These are phyloP conservation scores for Saccharomycopsis fibuligera DNA, from an alignment of 805 yeast genomes.

Conservation along the genomic window DNA sequence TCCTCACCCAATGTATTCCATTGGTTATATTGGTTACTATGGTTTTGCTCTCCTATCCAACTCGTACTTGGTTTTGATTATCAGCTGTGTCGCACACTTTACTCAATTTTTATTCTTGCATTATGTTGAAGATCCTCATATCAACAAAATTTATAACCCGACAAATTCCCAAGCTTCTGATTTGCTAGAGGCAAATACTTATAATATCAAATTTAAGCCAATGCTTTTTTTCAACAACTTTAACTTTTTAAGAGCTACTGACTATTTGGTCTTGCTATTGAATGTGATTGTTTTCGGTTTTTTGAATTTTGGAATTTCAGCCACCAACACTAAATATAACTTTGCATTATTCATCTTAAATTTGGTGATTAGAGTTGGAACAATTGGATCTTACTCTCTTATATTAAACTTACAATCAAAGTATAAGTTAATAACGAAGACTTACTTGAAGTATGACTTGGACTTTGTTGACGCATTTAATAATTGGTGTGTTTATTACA, in stretches of 20 bases:
- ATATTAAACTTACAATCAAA: slow-evolving; percentile 55
- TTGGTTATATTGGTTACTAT: slow-evolving; percentile 82
- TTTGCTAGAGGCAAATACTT: slow-evolving; percentile 30
- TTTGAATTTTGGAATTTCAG: slow-evolving; percentile 15
- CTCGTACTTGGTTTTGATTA: slow-evolving; percentile 60
- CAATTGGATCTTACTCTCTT: slow-evolving; percentile 43
- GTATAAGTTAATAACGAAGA: slow-evolving; percentile 55
- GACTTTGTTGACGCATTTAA: slow-evolving; percentile 60
- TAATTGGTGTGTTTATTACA: slow-evolving; percentile 68
- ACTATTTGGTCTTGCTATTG: slow-evolving; percentile 42
- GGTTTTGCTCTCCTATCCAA: slow-evolving; percentile 76
- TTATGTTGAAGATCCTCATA: slow-evolving; percentile 79
- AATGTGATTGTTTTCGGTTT: slow-evolving; percentile 37
- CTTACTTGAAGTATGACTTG: slow-evolving; percentile 57
- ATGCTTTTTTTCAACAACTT: slow-evolving; percentile 60
- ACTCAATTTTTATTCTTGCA: slow-evolving; percentile 70
- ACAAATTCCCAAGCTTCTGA: slow-evolving; percentile 29
- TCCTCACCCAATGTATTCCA: slow-evolving; percentile 90
- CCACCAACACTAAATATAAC: slow-evolving; percentile 28
- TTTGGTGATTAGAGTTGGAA: slow-evolving; percentile 41
- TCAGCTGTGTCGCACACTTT: slow-evolving; percentile 70
- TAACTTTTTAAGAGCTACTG: slow-evolving; percentile 57
- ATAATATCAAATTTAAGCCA: slow-evolving; percentile 44
- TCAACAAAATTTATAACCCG: slow-evolving; percentile 58
- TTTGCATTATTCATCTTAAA: slow-evolving; percentile 36